phyloP scores from a whole-genome alignment of 352 stramenopile genomes.

The Globisporangium heterothallicum region DNA sequence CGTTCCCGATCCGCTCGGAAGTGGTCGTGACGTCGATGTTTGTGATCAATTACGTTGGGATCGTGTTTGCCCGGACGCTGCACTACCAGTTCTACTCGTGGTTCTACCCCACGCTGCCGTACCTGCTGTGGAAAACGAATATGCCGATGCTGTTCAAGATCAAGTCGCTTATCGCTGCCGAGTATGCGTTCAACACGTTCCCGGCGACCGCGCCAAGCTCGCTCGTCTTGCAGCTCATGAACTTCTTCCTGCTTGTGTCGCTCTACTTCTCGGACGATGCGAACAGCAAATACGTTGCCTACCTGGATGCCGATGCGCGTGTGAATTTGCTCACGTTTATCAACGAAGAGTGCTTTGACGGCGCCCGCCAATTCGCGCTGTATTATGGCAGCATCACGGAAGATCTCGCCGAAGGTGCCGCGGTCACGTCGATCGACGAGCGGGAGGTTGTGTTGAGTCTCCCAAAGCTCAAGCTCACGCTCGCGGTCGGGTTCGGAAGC shows the following conservation, averaged over 20 bases:
- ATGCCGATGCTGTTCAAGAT: constrained; percentile 77
- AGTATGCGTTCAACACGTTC: constrained; percentile 96
- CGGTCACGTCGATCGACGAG: constrained; percentile 73
- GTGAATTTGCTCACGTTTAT: constrained; percentile 62
- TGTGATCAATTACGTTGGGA: constrained; percentile 94
- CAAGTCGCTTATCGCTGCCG: constrained; percentile 77
- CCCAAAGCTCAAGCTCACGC: constrained; percentile 79
- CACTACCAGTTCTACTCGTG: constrained; percentile 98
- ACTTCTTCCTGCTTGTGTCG: constrained; percentile 81
- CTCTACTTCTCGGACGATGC: constrained; percentile 65
- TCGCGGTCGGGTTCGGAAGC: constrained; percentile 77
- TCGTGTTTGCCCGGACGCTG: constrained; percentile 94
- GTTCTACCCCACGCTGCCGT: constrained; percentile 95
- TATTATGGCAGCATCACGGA: constrained; percentile 84
- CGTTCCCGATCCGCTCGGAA: constrained; percentile 76
- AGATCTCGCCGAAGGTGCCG: constrained; percentile 56
- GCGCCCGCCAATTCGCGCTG: constrained; percentile 58
- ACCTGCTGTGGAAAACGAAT: constrained; percentile 90
- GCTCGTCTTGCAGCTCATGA: constrained; percentile 89
- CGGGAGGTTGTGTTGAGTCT: constrained; percentile 69
- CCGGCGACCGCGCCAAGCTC: constrained; percentile 91
- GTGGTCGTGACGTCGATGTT: constrained; percentile 87
- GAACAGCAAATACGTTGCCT: constrained; percentile 52
- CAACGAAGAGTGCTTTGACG: constrained; percentile 78
- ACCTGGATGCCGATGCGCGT: constrained; percentile 72